Conservation (phyloP, 768 basidiomycete genomes). For the Mycena latifolia region DNA sequence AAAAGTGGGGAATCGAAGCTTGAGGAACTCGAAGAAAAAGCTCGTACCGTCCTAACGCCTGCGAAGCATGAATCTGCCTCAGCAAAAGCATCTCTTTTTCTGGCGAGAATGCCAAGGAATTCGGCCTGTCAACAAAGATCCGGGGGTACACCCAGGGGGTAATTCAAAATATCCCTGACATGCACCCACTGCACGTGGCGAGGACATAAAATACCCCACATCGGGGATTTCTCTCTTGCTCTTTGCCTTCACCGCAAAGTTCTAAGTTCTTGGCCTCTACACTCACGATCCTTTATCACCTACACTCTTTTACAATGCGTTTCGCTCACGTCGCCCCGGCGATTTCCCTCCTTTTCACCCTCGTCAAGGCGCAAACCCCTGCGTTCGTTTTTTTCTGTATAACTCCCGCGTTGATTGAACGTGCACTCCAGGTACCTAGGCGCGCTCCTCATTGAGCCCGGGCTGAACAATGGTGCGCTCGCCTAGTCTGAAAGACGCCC, state of each 20-base stretch:
- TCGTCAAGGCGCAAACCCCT: conserved; percentile 41
- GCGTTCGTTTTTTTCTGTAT: conserved; percentile 29
- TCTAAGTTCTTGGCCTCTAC: conserved; percentile 22
- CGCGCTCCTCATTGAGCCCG: conserved; percentile 58
- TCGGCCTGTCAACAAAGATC: too few relatives aligned
- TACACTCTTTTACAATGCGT: conserved; percentile 36
- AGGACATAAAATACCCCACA: background rate
- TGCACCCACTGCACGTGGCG: background rate
- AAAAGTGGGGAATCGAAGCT: too few relatives aligned
- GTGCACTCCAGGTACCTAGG: conserved; percentile 53
- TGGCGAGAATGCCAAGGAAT: too few relatives aligned
- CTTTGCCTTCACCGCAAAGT: conserved; percentile 31
- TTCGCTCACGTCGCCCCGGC: conserved; percentile 25
- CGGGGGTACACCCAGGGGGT: too few relatives aligned
- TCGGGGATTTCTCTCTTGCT: background rate
- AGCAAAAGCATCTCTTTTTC: too few relatives aligned
- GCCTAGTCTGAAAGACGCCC: background rate
- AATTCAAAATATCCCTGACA: too few relatives aligned
- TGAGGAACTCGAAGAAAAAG: too few relatives aligned
- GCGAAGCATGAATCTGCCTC: too few relatives aligned
- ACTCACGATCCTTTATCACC: conserved; percentile 28
- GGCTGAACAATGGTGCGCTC: conserved; percentile 53
- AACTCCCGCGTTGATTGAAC: conserved; percentile 1
- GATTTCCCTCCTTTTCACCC: conserved; percentile 34
- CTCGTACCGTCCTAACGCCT: too few relatives aligned